Base-by-base conservation (phyloP, 768 basidiomycete species). In the Rhizopogon vinicolor region DNA sequence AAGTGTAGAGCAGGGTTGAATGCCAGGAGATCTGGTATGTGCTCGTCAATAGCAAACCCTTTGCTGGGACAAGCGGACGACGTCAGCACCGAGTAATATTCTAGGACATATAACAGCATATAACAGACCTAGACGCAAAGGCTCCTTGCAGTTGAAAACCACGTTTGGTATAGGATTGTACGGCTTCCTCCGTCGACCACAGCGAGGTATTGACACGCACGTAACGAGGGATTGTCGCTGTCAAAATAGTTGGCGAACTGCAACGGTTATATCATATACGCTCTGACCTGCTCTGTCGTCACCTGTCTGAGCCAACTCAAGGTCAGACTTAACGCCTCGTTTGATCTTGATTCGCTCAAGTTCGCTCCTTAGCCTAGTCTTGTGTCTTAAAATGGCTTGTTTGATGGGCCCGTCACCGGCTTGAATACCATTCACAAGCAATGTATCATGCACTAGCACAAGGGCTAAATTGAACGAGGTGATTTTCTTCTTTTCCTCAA, bases 341-440 rank as follows among this genome's bases (percentile, higher is more conserved):
- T 83, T 89, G 56, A 93, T 80, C 69, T 94, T 94, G 60, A 89
- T 75, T 68, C 83, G 87, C 62, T 90, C 86, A 49, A 97, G 80
- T 73, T 98, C 96, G 60, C 91, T 85, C 57, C 84, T 80, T 7
- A 99, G 74, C 28, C 95, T 81, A 6, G 94, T 92, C 70, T 94
- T 94, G 69, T 99, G 94, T 39, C 91, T 83, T 42, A 92, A 68
- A 44, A 97, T 67, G 0, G 91, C 92, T 63, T 91, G 88, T 62
- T 97, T 97, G 52, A 96, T 75, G 3, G 91, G 90, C 22, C 95
- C 93, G 67, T 96, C 88, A 44, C 91, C 86, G 7, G 92, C 88
- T 68, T 97, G 91, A 60, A 99, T 93, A 9, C 93, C 91, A 18
- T 82, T 75, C 14, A 89, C 78, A 40, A 97, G 77, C 28, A 99